A percentile compares a stretch with the other conserved stretches of the same genome.
These are phyloP conservation scores for Kodamaea derodonti DNA, from an alignment of 1,139 yeast genomes.

Conservation along the genomic window DNA sequence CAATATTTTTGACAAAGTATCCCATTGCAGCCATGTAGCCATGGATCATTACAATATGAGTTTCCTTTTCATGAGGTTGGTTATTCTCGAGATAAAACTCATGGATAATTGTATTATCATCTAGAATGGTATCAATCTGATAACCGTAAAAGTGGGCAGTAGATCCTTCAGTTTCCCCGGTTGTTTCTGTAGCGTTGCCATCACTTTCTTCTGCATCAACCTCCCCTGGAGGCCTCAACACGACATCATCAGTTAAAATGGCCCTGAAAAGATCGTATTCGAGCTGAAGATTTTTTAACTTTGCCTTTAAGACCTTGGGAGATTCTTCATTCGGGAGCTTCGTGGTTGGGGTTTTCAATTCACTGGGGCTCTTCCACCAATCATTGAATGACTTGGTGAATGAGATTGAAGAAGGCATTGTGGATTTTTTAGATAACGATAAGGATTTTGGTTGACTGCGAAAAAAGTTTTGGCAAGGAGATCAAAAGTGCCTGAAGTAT, in stretches of 20 bases:
- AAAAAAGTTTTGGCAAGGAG: no score
- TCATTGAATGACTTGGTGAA: conserved; percentile 28
- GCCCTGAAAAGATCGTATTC: conserved; percentile 37
- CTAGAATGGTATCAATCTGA: conserved; percentile 31
- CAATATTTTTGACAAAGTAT: conserved; percentile 39
- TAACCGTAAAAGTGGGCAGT: conserved; percentile 14
- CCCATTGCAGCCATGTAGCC: conserved; percentile 50
- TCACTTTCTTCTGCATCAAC: not conserved
- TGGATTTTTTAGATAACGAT: no score
- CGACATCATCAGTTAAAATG: conserved; percentile 30
- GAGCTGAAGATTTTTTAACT: conserved; percentile 22
- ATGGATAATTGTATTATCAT: conserved; percentile 30
- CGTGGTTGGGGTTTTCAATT: conserved; percentile 21
- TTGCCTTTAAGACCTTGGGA: conserved; percentile 17
- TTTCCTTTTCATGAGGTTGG: conserved; percentile 10
- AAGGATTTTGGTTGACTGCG: no score
- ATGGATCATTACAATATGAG: conserved; percentile 35
- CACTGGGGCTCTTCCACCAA: conserved; percentile 38
- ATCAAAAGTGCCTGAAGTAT: no score
- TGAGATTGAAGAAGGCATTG: conserved; percentile 21
- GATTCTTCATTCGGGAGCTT: conserved; percentile 5
- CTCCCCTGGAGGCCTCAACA: conserved; percentile 13
- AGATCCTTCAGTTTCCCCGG: not conserved
- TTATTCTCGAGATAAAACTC: conserved; percentile 35
- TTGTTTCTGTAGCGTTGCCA: not conserved